Percentiles rank a stretch among this genome's conserved stretches.
phyloP scores from a whole-genome alignment of 2,329 filamentous ascomycete species.

The Pseudocercospora musae region DNA sequence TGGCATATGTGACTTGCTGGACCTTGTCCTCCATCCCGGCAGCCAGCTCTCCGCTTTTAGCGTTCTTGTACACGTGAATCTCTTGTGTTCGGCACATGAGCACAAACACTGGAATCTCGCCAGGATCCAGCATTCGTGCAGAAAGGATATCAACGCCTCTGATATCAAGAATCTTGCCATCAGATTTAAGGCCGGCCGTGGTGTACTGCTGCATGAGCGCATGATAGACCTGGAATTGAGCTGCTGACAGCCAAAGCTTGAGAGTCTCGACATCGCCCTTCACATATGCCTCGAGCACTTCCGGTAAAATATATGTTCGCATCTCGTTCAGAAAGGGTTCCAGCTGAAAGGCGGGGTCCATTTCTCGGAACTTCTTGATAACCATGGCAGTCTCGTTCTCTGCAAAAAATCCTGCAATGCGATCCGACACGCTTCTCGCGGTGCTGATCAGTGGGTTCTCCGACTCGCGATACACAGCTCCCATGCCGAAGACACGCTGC shows the following conservation, averaged over 20 bases:
- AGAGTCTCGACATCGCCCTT: slow-evolving; percentile 90
- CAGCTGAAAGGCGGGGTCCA: slow-evolving; percentile 91
- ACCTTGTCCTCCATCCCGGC: slow-evolving; percentile 99
- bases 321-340: slow-evolving; percentile 94
- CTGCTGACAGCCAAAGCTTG: slow-evolving; percentile 92
- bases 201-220: slow-evolving; percentile 97
- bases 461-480: slow-evolving; percentile 87
- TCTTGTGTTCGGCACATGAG: slow-evolving; percentile 96
- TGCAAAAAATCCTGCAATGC: slow-evolving; percentile 91
- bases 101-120: slow-evolving; percentile 92
- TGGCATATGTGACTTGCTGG: slow-evolving; percentile 95
- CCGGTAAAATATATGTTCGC: slow-evolving; percentile 94
- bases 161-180: slow-evolving; percentile 93
- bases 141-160: slow-evolving; percentile 84
- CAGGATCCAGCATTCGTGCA: slow-evolving; percentile 76
- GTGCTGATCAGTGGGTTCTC: slow-evolving; percentile 94
- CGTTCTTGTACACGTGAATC: slow-evolving; percentile 93
- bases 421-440: slow-evolving; percentile 88
- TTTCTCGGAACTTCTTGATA: slow-evolving; percentile 95
- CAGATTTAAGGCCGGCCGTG: slow-evolving; percentile 85
- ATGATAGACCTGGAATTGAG: slow-evolving; percentile 94
- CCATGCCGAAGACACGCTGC: slow-evolving; percentile 82
- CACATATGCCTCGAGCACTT: slow-evolving; percentile 96
- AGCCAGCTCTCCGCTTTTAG: slow-evolving; percentile 82
- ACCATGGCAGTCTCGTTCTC: slow-evolving; percentile 98